Conservation (phyloP, 2,329 filamentous ascomycete genomes). For the Trichoderma sp. region DNA sequence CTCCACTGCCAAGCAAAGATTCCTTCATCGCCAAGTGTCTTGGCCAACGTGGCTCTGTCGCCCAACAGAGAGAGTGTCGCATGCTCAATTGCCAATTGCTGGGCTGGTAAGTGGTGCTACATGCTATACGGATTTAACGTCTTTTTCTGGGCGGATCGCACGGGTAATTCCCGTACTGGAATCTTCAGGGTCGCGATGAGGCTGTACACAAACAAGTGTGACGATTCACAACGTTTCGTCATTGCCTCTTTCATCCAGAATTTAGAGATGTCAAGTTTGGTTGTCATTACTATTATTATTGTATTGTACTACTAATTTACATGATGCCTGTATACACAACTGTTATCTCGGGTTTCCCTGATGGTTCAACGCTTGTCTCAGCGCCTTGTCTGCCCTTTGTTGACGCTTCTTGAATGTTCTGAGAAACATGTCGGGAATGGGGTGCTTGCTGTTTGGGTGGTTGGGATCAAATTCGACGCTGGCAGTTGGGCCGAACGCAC, state of each 20-base stretch:
- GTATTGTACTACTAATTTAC: not conserved
- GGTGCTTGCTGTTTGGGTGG: conserved; percentile 69
- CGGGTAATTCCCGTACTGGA: not conserved
- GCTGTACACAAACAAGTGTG: not conserved
- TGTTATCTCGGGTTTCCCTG: not conserved
- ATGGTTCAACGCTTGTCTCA: conserved; percentile 37
- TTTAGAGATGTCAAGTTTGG: not conserved
- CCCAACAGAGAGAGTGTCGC: not conserved
- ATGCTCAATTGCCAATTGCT: not conserved
- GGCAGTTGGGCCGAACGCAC: conserved; percentile 61
- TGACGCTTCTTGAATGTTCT: conserved; percentile 58
- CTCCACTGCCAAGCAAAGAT: not conserved
- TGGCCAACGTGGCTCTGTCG: not conserved
- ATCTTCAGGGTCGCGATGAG: not conserved
- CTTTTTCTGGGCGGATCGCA: not conserved
- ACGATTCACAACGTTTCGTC: not conserved
- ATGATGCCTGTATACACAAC: not conserved
- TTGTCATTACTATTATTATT: not conserved
- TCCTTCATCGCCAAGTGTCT: conserved; percentile 10
- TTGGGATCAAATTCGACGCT: conserved; percentile 69
- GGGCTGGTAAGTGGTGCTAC: not conserved
- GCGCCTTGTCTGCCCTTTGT: conserved; percentile 49
- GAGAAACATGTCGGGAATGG: conserved; percentile 63
- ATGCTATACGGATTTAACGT: not conserved
- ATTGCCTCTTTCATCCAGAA: not conserved